Base-by-base conservation (phyloP, 164 flowering plant species). In the Magnolia officinalis region DNA sequence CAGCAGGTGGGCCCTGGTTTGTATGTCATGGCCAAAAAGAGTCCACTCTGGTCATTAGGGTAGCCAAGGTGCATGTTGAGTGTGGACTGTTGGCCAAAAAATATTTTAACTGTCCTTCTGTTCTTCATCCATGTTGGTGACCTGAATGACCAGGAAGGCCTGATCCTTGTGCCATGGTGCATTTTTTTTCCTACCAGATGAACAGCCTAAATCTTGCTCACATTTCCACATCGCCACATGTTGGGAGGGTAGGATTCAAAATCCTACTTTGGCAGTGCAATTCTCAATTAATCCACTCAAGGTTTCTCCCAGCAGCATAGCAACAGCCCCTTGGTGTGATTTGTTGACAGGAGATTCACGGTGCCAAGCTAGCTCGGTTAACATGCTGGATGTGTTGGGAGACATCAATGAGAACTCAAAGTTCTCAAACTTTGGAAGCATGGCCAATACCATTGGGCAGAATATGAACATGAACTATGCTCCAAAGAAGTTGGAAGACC, bases 401-500 rank as follows among this genome's bases (percentile, higher is more conserved):
- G 76, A 51, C 20, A 50, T 64, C 19, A 61, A 65, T 74, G 78
- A 72, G 55, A 71, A 75, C 67, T 21, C 75, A 66, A 82, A 78
- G 67, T 70, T 71, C 23, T 74, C 82, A 24, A 71, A 50, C 61
- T 78, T 73, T 58, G 74, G 77, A 63, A 71, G 55, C n/a, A 73
- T 74, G 55, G 21, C 67, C 50, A 76, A 70, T 67, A 64, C 23
- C 67, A 26, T 59, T 16, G 70, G 68, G 65, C 69, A 67, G 74
- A 79, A 65, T 72, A 78, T 79, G 73, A 69, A 51, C 61, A 78
- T 78, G 72, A 69, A 51, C 61, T 79, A 72, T 63, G 58, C 70
- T 55, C 63, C 82, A 20, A 74, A 75, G n/a, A 82, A 69, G 19
- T 84, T 88, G 85, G 84, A 83, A 71, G 78, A 63, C 55, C 81